Conservation (phyloP, 306 rosid genomes). For the Malus orientalis region DNA sequence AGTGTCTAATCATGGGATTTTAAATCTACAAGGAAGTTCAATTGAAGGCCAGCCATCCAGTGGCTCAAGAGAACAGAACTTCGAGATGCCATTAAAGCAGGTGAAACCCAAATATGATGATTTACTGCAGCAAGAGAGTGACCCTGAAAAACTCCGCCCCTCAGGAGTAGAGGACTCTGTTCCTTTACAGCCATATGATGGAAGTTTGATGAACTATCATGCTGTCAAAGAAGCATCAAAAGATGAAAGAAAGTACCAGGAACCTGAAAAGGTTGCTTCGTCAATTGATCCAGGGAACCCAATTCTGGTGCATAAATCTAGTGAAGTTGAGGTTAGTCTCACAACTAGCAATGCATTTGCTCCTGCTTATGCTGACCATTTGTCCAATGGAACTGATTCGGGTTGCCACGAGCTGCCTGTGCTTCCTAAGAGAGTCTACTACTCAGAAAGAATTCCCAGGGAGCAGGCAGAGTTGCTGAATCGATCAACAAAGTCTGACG, state of each 20-base stretch:
- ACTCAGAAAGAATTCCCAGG: slow-evolving; percentile 84
- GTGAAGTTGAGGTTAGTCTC: slow-evolving; percentile 37
- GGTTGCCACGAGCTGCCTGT: slow-evolving; percentile 60
- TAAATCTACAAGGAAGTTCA: slow-evolving; percentile 34
- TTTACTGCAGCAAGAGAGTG: slow-evolving; percentile 35
- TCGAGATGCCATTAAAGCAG: slow-evolving; percentile 32
- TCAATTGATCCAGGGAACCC: slow-evolving; percentile 34
- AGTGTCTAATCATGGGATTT: slow-evolving; percentile 32
- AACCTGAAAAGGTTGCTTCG: slow-evolving; percentile 36
- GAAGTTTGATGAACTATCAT: slow-evolving; percentile 12
- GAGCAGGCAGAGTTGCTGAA: slow-evolving; percentile 76
- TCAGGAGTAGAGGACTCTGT: slow-evolving; percentile 26
- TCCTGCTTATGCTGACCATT: slow-evolving; percentile 40
- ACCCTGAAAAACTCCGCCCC: slow-evolving; percentile 25
- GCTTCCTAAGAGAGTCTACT: slow-evolving; percentile 64
- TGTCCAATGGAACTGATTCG: slow-evolving; percentile 53
- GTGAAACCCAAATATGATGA: slow-evolving; percentile 40
- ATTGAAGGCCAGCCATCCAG: slow-evolving; percentile 27
- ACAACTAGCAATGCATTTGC: slow-evolving; percentile 35
- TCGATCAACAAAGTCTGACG: slow-evolving; percentile 80
- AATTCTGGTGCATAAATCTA: slow-evolving; percentile 36
- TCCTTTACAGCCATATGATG: slow-evolving; percentile 27
- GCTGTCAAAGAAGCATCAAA: slow-evolving; percentile 37
- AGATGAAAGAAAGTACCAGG: slow-evolving; percentile 48
- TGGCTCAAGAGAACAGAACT: slow-evolving; percentile 31